Conservation (phyloP, 2,329 filamentous ascomycete species). For the Aspergillus latus region DNA sequence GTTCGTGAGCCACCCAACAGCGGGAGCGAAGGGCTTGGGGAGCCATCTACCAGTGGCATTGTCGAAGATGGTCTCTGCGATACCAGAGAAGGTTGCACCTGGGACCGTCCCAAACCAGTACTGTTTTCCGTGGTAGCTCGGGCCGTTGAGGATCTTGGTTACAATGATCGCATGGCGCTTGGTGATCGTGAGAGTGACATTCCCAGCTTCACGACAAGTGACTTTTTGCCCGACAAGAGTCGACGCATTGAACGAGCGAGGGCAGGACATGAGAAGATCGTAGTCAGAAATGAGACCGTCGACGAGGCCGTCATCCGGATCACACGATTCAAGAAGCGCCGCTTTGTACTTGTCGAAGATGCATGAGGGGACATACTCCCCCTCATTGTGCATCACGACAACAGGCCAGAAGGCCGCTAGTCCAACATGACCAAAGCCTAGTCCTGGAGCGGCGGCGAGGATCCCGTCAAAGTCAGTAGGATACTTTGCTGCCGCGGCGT, state of each 20-base stretch:
- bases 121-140: not conserved
- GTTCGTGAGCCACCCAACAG: slow-evolving; percentile 2
- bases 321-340: slow-evolving; percentile 21
- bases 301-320: slow-evolving; percentile 26
- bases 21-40: slow-evolving; percentile 1
- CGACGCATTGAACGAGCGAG: not conserved
- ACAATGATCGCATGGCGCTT: not conserved
- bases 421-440: slow-evolving; percentile 14
- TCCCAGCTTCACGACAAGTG: not conserved
- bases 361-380: slow-evolving; percentile 9
- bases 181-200: not conserved
- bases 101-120: slow-evolving; percentile 10
- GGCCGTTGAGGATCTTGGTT: slow-evolving; percentile 5
- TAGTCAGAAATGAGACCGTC: slow-evolving; percentile 27
- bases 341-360: slow-evolving; percentile 14
- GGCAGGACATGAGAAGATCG: not conserved
- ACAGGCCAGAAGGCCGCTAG: slow-evolving; percentile 17
- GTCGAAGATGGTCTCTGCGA: not conserved
- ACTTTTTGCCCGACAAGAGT: not conserved
- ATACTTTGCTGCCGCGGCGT: slow-evolving; percentile 20
- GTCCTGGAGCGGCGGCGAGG: slow-evolving; percentile 22
- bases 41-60: not conserved
- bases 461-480: slow-evolving; percentile 28
- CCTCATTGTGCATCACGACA: slow-evolving; percentile 14
- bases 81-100: slow-evolving; percentile 7